Conservation (phyloP, 2,329 filamentous ascomycete species). For the Sodiomyces alkalinus region DNA sequence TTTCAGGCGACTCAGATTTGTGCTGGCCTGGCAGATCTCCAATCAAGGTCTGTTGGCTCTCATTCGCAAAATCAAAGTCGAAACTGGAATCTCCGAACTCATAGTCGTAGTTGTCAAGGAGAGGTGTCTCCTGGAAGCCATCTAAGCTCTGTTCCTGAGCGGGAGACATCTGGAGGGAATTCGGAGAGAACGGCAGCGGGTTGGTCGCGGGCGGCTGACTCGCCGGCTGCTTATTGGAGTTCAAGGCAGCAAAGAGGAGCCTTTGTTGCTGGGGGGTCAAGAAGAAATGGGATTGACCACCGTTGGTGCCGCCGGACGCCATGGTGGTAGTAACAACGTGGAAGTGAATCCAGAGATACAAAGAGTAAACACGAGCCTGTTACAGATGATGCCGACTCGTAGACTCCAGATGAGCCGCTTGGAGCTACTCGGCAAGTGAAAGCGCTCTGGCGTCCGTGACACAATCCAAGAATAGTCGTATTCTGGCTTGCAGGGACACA, state of each 20-base stretch:
- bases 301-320: constrained; percentile 31
- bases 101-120: constrained; percentile 62
- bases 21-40: constrained; percentile 51
- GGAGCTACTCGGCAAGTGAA: constrained; percentile 1
- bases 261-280: constrained; percentile 65
- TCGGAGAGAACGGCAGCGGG: constrained; percentile 28
- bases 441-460: no score
- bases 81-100: constrained; percentile 65
- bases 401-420: constrained; percentile 4
- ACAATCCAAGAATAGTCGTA: no score
- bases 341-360: background rate
- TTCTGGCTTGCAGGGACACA: no score
- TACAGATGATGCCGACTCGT: no score
- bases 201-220: constrained; percentile 20
- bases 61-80: constrained; percentile 46
- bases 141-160: constrained; percentile 19
- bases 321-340: constrained; percentile 23
- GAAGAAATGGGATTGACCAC: constrained; percentile 41
- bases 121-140: constrained; percentile 58
- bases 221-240: constrained; percentile 43
- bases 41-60: constrained; percentile 50
- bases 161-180: constrained; percentile 34
- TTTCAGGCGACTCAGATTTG: constrained; percentile 46
- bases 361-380: background rate
- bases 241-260: constrained; percentile 60